Conservation (phyloP, 1,284 basidiomycete species). For the Coriolopsis trogii region DNA sequence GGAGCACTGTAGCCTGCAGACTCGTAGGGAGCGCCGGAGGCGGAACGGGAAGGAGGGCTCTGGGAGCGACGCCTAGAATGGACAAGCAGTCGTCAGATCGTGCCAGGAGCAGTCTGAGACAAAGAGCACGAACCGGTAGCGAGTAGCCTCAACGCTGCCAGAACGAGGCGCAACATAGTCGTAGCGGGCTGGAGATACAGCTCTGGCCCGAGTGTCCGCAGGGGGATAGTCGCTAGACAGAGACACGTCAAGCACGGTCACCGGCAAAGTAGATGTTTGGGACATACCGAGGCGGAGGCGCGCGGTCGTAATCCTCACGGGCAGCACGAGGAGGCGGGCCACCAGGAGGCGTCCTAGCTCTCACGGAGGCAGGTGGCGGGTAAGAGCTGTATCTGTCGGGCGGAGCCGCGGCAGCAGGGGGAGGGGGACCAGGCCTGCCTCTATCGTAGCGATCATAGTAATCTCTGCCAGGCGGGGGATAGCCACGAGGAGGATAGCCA, state of each 20-base stretch:
- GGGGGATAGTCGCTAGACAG: slow-evolving; percentile 49
- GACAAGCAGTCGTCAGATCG: slow-evolving; percentile 8
- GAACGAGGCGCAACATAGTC: slow-evolving; percentile 56
- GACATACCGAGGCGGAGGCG: slow-evolving; percentile 50
- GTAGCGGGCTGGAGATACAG: slow-evolving; percentile 55
- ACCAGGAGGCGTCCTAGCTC: slow-evolving; percentile 52
- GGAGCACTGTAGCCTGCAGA: slow-evolving; percentile 41
- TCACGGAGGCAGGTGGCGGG: slow-evolving; percentile 36
- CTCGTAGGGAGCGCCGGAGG: slow-evolving; percentile 40
- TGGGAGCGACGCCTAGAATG: slow-evolving; percentile 67
- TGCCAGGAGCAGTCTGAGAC: background rate
- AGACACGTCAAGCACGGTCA: slow-evolving; percentile 11
- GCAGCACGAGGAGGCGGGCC: slow-evolving; percentile 37
- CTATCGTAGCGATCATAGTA: slow-evolving; percentile 66
- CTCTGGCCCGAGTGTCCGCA: slow-evolving; percentile 56
- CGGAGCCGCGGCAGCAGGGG: too few relatives aligned
- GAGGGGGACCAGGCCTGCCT: slow-evolving; percentile 40
- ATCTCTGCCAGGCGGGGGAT: slow-evolving; percentile 47
- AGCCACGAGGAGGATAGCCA: slow-evolving; percentile 47
- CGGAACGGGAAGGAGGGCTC: slow-evolving; percentile 55
- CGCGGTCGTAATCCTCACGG: slow-evolving; percentile 54
- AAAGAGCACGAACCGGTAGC: slow-evolving; percentile 53
- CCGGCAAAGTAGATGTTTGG: background rate
- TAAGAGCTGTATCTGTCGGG: slow-evolving; percentile 43
- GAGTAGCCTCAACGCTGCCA: slow-evolving; percentile 41